phyloP scores from a whole-genome alignment of 2,329 filamentous ascomycete species.

The Ophiognomonia clavigignenti-juglandacearum region DNA sequence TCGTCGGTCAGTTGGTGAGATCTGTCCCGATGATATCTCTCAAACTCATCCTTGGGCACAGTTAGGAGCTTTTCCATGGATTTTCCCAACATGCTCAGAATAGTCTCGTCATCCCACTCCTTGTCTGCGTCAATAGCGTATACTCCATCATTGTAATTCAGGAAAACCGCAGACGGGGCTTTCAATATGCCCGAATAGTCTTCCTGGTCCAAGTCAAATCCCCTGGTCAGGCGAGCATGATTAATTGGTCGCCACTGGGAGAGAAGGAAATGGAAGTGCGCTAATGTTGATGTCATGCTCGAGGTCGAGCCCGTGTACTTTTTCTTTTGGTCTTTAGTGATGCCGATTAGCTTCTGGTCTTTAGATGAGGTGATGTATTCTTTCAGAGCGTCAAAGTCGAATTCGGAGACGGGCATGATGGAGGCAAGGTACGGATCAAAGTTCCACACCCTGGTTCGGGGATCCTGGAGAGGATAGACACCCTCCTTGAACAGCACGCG shows the following conservation, averaged over 20 bases:
- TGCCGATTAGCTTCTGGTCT: constrained; percentile 64
- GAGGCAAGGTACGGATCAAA: constrained; percentile 91
- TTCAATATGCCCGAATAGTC: constrained; percentile 69
- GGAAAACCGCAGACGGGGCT: constrained; percentile 73
- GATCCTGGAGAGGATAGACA: constrained; percentile 87
- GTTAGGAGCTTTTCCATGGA: constrained; percentile 97
- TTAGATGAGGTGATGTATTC: constrained; percentile 89
- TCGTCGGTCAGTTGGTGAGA: constrained; percentile 66
- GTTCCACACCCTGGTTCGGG: constrained; percentile 83
- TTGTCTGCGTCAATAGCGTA: constrained; percentile 98
- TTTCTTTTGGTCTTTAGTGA: constrained; percentile 62
- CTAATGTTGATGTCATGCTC: constrained; percentile 83
- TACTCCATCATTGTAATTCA: constrained; percentile 74
- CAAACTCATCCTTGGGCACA: constrained; percentile 73
- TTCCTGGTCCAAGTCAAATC: constrained; percentile 55
- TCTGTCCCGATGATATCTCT: constrained; percentile 70
- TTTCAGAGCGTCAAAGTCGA: constrained; percentile 83
- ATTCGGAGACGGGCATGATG: constrained; percentile 91
- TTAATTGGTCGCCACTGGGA: constrained; percentile 78
- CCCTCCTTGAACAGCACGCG: constrained; percentile 94
- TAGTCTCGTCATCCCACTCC: constrained; percentile 76
- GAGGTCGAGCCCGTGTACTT: constrained; percentile 95
- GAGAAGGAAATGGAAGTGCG: constrained; percentile 89
- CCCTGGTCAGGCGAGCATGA: constrained; percentile 58
- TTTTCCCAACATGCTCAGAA: constrained; percentile 88